Evolutionary conservation across 2,329 filamentous ascomycete genomes (phyloP), one percentile per base, ranked within the genome.

Genomic region (Graphilbum fragrans): DNA sequence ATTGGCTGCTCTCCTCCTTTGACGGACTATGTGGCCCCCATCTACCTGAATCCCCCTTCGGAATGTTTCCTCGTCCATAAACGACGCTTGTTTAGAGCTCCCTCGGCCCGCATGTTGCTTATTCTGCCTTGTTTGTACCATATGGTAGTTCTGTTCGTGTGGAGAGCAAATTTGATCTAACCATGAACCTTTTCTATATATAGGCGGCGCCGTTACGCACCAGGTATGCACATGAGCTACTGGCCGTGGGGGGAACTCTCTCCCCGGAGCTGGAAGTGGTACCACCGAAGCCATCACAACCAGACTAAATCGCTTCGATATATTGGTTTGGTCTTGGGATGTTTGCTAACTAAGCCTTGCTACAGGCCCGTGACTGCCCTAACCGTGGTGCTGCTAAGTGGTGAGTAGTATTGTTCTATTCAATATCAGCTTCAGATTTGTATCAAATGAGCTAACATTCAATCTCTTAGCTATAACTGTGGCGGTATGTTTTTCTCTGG

Each of bases 351-450:
- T n/a, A 25, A 18, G 4, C 11, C 33, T 35, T n/a, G 21, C 22
- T 22, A 27, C 52, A 86, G 83, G 83, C 84, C 57, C 82, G 84
- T 57, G 84, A 90, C 58, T 92, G 85, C 74, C 85, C 85, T 57
- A 86, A 79, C 72, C 82, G 83, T 67, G 82, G 82, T 54, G 79
- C 80, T 54, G 77, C 83, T 55, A 87, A 86, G 65, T 88, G 83
- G 82, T 87, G 68, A 62, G 77, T 63, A 41, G 17, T 32, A 21
- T 42, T 35, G 23, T 39, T 18, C 34, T 41, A 31, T 35, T 35
- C 39, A 32, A 16, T 41, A n/a, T 27, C n/a, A n/a, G 7, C 3
- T 29, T 8, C 25, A 8, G 25, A 29, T 29, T 29, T 29, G 25
- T 8, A 8, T 29, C 25, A 8, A 29, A 14, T 34, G n/a, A 18